Conservation (phyloP, 2,329 filamentous ascomycete species). For the Sphaerulina vaccinii region DNA sequence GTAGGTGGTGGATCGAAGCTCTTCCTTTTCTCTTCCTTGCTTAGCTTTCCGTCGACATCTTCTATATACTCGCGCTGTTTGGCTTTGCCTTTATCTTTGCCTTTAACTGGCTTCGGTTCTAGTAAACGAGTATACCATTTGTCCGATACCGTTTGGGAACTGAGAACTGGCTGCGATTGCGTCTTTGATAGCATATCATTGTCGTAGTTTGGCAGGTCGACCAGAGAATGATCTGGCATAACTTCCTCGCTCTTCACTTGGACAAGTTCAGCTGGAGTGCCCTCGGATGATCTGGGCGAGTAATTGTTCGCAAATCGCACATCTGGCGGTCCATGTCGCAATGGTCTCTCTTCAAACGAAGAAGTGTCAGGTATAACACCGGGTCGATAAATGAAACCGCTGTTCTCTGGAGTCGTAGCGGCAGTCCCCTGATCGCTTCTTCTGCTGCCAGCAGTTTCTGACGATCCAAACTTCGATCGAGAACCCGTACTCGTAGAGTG, state of each 20-base stretch:
- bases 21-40: not conserved
- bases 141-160: not conserved
- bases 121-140: not conserved
- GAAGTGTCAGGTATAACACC: conserved; percentile 6
- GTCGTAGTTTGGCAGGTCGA: no score
- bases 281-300: not conserved
- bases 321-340: no score
- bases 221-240: not conserved
- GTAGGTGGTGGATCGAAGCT: not conserved
- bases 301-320: not conserved
- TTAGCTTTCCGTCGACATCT: not conserved
- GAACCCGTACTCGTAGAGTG: conserved; percentile 6
- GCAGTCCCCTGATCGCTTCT: conserved; percentile 2
- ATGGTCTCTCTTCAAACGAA: not conserved
- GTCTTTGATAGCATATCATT: not conserved
- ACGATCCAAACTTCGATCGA: conserved; percentile 1
- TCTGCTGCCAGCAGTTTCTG: not conserved
- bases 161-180: not conserved
- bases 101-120: not conserved
- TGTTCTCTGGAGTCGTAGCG: conserved; percentile 6
- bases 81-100: conserved; percentile 2
- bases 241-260: conserved; percentile 2
- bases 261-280: conserved; percentile 1
- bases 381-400: not conserved
- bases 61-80: conserved; percentile 1